These are phyloP conservation scores for Sphagnum tenellum DNA, from an alignment of 225 moss, liverwort and hornwort genomes.

Conservation along the genomic window DNA sequence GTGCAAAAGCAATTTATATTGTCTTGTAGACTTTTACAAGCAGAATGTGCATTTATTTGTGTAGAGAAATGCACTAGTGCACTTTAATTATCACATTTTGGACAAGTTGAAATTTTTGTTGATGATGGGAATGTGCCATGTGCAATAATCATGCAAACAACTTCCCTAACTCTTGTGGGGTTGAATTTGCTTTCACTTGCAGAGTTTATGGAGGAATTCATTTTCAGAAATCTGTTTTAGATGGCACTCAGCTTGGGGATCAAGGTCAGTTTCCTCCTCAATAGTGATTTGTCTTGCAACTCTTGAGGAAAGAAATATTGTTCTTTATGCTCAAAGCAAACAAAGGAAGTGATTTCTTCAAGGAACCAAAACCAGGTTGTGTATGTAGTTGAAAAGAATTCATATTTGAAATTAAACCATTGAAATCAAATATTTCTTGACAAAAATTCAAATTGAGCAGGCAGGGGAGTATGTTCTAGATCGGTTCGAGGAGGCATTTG, in stretches of 20 bases:
- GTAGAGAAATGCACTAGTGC: background rate
- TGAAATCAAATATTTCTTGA: background rate
- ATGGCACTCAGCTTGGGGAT: slow-evolving; percentile 39
- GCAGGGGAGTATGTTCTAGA: slow-evolving; percentile 39
- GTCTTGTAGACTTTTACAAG: background rate
- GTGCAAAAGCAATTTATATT: background rate
- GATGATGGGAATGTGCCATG: background rate
- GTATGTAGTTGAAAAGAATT: too few species aligned
- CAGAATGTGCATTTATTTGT: background rate
- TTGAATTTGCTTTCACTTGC: slow-evolving; percentile 6
- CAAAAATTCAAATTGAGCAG: slow-evolving; percentile 10
- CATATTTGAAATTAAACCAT: too few species aligned
- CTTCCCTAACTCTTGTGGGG: background rate
- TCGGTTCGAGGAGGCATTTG: slow-evolving; percentile 30
- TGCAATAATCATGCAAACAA: background rate
- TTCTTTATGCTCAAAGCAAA: too few species aligned
- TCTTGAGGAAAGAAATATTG: too few species aligned
- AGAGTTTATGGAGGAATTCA: slow-evolving; percentile 72
- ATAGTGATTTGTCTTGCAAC: too few species aligned
- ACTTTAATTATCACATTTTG: background rate
- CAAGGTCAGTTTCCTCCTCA: slow-evolving; percentile 12
- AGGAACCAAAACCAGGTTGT: too few species aligned
- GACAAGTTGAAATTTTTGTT: background rate
- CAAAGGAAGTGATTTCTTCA: too few species aligned
- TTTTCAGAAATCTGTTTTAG: slow-evolving; percentile 34